Percentiles rank a stretch among this genome's conserved stretches.
Conservation (phyloP, 495 filamentous ascomycete species). For the Paragyromitra xinjiangensis region DNA sequence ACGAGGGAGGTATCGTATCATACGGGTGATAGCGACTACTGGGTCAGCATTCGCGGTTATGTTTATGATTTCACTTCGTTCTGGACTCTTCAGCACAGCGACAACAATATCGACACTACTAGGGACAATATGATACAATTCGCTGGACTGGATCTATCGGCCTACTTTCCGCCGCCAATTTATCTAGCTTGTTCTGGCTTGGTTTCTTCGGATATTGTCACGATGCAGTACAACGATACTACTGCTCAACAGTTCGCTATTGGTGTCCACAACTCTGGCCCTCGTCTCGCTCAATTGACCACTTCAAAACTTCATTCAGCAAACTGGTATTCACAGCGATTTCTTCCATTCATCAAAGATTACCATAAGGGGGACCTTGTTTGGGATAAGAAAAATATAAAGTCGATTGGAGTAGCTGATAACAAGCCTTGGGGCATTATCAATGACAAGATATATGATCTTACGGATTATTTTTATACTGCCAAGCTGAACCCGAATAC, state of each 20-base stretch:
- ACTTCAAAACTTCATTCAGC: constrained; percentile 67
- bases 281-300: constrained; percentile 63
- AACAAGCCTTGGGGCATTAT: constrained; percentile 83
- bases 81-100: constrained; percentile 83
- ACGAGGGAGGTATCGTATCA: constrained; percentile 75
- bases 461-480: constrained; percentile 90
- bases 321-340: constrained; percentile 78
- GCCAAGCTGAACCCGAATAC: constrained; percentile 25
- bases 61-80: constrained; percentile 89
- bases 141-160: constrained; percentile 78
- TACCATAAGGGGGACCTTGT: constrained; percentile 91
- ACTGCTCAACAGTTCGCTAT: constrained; percentile 57
- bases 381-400: constrained; percentile 65
- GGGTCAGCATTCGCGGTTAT: constrained; percentile 83
- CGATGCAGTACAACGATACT: constrained; percentile 68
- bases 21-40: constrained; percentile 77
- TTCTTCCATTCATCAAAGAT: constrained; percentile 80
- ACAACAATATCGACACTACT: constrained; percentile 67
- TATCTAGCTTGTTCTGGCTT: constrained; percentile 75
- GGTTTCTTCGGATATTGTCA: constrained; percentile 65
- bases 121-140: constrained; percentile 75
- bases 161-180: constrained; percentile 85
- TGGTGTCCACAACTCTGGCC: constrained; percentile 75
- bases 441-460: constrained; percentile 78
- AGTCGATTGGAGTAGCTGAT: constrained; percentile 70